Evolutionary conservation across 2,329 filamentous ascomycete genomes (phyloP), one percentile per base, ranked within the genome.

Genomic region (Penicillium psychrosexuale): DNA sequence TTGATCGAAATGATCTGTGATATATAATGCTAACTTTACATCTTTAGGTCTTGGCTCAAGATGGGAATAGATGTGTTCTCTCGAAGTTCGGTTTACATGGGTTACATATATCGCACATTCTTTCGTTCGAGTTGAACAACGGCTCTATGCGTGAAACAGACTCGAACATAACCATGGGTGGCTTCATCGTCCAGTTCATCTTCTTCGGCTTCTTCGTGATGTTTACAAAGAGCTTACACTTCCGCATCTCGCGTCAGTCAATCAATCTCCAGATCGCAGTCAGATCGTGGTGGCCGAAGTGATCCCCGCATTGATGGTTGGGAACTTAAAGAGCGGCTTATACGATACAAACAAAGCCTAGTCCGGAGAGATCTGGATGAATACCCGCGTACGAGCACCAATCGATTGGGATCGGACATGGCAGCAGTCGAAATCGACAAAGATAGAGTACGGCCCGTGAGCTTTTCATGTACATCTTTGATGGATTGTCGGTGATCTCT

Each of bases 151-250:
- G 60, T 27, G 36, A 59, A 1, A 56, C 45, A 3, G 68, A 68
- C 15, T 60, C 63, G 15, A 61, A 69, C 22, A 72, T 86, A 47
- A 78, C 87, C 22, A 69, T 86, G 6, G 79, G 62, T 1, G 84
- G 84, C 1, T 71, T 88, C 1, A 69, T 82, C 40, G 66, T 86
- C 17, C 84, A 87, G 62, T 76, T 87, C 30, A 45, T 82, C 46
- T 77, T 82, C 56, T 85, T 87, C 56, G 77, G 75, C 22, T 70
- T 85, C 45, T 87, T 87, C 63, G 71, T 82, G 40, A 55, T 77
- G 6, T 77, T 78, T 2, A 76, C 81, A 0, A 61, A 75, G 1
- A 54, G 80, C 0, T 84, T 85, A 68, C 78, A 85, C 58, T 50
- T 61, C 6, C 75, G 79, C 7, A 71, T 82, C n/a, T 30, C 27